A percentile compares a stretch with the other conserved stretches of the same genome.
Evolutionary conservation across 2,329 filamentous ascomycete species (phyloP).

Genomic region (Sporothrix globosa): DNA sequence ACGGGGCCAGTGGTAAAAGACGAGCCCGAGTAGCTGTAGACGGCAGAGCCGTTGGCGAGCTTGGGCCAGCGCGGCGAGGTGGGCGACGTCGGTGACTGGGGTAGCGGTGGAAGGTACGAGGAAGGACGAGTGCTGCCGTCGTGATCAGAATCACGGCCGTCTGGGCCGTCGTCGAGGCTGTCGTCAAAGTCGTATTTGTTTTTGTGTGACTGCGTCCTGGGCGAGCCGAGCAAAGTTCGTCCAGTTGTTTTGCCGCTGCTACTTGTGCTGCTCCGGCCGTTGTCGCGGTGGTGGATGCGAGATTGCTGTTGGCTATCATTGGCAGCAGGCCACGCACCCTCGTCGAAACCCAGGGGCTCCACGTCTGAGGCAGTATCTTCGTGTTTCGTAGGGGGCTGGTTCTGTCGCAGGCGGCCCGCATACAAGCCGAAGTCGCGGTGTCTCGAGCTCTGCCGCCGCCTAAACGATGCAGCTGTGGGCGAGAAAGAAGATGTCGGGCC

Average conservation of each 20-base stretch:
- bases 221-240: conserved; percentile 26
- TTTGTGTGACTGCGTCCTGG: conserved; percentile 15
- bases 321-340: conserved; percentile 20
- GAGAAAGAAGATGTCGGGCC: conserved; percentile 29
- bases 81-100: conserved; percentile 44
- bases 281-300: conserved; percentile 26
- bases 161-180: conserved; percentile 30
- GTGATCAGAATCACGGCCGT: conserved; percentile 26
- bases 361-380: conserved; percentile 37
- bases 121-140: conserved; percentile 19
- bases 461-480: conserved; percentile 27
- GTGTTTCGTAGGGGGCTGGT: conserved; percentile 42
- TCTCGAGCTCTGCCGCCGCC: conserved; percentile 37
- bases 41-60: conserved; percentile 40
- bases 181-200: conserved; percentile 33
- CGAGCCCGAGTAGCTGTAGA: conserved; percentile 39
- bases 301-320: conserved; percentile 16
- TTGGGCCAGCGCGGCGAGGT: conserved; percentile 55
- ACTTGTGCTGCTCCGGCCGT: conserved; percentile 24
- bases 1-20: conserved; percentile 29
- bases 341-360: conserved; percentile 34
- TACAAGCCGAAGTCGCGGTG: conserved; percentile 39
- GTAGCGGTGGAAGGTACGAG: conserved; percentile 31
- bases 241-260: conserved; percentile 22
- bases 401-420: conserved; percentile 39